Conservation (phyloP, 2,329 filamentous ascomycete genomes). For the Intubia oerlemansii region DNA sequence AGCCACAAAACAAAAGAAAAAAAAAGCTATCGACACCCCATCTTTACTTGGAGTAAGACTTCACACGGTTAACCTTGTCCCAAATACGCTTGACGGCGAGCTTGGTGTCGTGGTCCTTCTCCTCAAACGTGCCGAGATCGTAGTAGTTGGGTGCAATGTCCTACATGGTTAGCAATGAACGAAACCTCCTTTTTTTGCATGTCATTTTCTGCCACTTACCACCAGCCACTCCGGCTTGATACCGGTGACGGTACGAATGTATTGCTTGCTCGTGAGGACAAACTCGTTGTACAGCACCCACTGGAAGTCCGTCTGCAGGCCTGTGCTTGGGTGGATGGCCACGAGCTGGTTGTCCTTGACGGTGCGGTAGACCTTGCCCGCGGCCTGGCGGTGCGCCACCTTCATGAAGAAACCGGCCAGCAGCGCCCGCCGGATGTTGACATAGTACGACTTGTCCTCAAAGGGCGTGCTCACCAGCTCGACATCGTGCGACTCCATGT, state of each 20-base stretch:
- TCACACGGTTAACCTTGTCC: no score
- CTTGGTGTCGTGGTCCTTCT: no score
- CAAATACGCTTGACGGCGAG: no score
- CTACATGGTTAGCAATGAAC: slow-evolving; percentile 26
- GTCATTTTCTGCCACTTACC: no score
- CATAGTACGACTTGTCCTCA: slow-evolving; percentile 93
- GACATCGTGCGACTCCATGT: slow-evolving; percentile 84
- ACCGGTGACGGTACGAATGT: slow-evolving; percentile 81
- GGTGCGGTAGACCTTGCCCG: slow-evolving; percentile 79
- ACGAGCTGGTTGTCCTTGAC: slow-evolving; percentile 95
- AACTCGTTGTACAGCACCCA: slow-evolving; percentile 99
- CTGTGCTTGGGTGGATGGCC: slow-evolving; percentile 80
- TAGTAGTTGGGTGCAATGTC: slow-evolving; percentile 92
- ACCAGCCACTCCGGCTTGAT: slow-evolving; percentile 89
- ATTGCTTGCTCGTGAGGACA: slow-evolving; percentile 94
- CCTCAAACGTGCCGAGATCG: slow-evolving; percentile 60
- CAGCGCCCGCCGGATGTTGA: slow-evolving; percentile 82
- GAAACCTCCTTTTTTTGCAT: no score
- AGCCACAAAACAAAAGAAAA: no score
- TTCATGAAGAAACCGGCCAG: slow-evolving; percentile 99
- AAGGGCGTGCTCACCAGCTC: slow-evolving; percentile 79
- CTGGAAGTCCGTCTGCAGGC: slow-evolving; percentile 70
- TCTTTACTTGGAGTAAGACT: no score
- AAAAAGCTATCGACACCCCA: no score
- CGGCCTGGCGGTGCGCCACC: slow-evolving; percentile 79